Evolutionary conservation across 805 yeast genomes (phyloP), one percentile per base, ranked within the genome.

Genomic region (Zygoascus biomembranicola): DNA sequence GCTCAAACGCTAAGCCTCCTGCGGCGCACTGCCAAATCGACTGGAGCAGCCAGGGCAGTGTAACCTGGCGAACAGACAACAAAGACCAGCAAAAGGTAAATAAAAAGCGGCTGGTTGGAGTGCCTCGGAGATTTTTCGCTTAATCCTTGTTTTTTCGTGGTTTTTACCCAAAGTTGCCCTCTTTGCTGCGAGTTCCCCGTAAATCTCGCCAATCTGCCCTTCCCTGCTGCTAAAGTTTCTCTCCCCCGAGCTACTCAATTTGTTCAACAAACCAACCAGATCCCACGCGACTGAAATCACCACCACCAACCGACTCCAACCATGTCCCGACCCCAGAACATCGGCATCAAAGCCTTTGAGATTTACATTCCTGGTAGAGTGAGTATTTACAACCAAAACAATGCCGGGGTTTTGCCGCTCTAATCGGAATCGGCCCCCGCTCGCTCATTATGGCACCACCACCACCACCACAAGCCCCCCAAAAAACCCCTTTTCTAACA

Each of bases 321-420:
- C 13, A 46, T 46, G 49, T 46, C 49, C 11, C 70, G 73, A 43
- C 89, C 95, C 55, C 79, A 80, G 67, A 92, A 92, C 77, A 79
- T 94, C 64, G 99, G 99, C 75, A 94, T 94, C 73, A 92, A 92
- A 70, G 99, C 95, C 71, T 80, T 94, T 62, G 97, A 94, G 73
- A 77, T 90, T 56, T 94, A 94, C 74, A 76, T 90, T 66, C 98
- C 99, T 47, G 75, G 82, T 43, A 85, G 82, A 70, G 79, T 79
- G 63, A 53, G 78, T 73, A 23, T n/a, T 44, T 23, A 16, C 6
- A 23, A 23, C 6, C 6, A 23, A 23, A 20, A 23, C 3, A 26
- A 23, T 20, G 20, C 16, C n/a, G n/a, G n/a, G n/a, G n/a, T n/a
- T n/a, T n/a, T n/a, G n/a, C n/a, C n/a, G n/a, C n/a, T n/a, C n/a